phyloP scores from a whole-genome alignment of 1,139 yeast genomes.

The Torulaspora pretoriensis region DNA sequence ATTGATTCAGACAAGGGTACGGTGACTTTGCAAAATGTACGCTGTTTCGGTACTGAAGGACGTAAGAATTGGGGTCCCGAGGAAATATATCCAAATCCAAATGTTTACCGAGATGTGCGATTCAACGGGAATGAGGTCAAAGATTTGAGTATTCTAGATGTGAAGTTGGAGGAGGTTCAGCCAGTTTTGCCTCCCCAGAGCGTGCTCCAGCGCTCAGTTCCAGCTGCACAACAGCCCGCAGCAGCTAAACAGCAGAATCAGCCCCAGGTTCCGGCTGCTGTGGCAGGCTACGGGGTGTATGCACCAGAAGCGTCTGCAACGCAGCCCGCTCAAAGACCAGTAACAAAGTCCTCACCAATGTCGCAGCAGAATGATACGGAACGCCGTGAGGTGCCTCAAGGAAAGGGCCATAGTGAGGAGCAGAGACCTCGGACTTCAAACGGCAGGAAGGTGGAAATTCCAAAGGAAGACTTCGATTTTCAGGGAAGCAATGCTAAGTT shows the following conservation, averaged over 20 bases:
- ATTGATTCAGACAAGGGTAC: conserved; percentile 91
- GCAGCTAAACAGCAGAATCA: conserved; percentile 6
- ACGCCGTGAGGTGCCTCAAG: conserved; percentile 5
- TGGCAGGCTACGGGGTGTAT: conserved; percentile 37
- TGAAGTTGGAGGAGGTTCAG: conserved; percentile 34
- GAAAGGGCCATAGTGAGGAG: conserved; percentile 2
- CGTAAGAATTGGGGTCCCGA: conserved; percentile 68
- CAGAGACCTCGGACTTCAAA: conserved; percentile 13
- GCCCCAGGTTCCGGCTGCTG: conserved; percentile 33
- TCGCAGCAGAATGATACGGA: conserved; percentile 1
- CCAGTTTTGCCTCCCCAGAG: conserved; percentile 33
- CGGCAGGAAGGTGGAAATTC: conserved; percentile 30
- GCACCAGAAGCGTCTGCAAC: conserved; percentile 26
- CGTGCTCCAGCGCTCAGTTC: conserved; percentile 6
- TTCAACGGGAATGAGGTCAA: conserved; percentile 92
- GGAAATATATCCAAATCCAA: conserved; percentile 72
- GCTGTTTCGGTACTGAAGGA: conserved; percentile 91
- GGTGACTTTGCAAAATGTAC: conserved; percentile 76
- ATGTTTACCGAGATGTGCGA: conserved; percentile 73
- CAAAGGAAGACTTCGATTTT: conserved; percentile 57
- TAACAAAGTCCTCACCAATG: conserved; percentile 2
- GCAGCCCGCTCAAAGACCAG: conserved; percentile 3
- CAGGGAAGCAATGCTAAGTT: conserved; percentile 64
- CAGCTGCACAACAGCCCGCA: neutral
- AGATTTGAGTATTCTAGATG: conserved; percentile 79